phyloP scores from a whole-genome alignment of 1,284 basidiomycete species.

The Ustilago cynodontis region DNA sequence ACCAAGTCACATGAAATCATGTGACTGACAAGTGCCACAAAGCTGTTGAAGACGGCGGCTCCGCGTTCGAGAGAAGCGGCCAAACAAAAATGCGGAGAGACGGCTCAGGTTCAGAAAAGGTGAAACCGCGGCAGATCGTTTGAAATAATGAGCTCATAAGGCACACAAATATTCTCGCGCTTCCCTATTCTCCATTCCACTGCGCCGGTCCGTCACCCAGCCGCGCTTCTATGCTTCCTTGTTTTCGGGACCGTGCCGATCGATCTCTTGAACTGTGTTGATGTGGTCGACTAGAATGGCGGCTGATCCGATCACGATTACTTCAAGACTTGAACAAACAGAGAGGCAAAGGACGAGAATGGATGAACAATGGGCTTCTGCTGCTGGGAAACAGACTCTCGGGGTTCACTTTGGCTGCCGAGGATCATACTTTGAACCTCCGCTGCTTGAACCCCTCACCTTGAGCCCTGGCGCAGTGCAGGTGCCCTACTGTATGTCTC shows the following conservation, averaged over 20 bases:
- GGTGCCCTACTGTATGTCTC: neutral
- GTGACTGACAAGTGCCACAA: neutral
- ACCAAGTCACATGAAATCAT: no score
- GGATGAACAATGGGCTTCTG: no score
- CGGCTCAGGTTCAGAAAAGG: neutral
- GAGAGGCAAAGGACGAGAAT: no score
- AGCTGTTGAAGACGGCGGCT: neutral
- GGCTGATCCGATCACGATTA: no score
- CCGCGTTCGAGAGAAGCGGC: neutral
- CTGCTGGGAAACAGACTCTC: neutral
- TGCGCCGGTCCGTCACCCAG: neutral
- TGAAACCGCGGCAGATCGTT: neutral
- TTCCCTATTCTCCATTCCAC: neutral
- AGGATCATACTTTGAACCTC: slow-evolving; percentile 16
- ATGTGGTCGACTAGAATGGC: no score
- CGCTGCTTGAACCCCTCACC: slow-evolving; percentile 3
- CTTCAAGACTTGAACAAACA: neutral
- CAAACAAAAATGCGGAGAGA: slow-evolving; percentile 12
- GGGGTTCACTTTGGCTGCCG: neutral
- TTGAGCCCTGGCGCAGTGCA: slow-evolving; percentile 13
- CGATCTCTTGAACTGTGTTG: neutral
- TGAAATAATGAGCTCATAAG: neutral
- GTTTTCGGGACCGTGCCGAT: neutral
- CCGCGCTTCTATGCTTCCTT: neutral
- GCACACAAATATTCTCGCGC: neutral